phyloP scores from a whole-genome alignment of 768 basidiomycete species.

The Phallus indusiatus region DNA sequence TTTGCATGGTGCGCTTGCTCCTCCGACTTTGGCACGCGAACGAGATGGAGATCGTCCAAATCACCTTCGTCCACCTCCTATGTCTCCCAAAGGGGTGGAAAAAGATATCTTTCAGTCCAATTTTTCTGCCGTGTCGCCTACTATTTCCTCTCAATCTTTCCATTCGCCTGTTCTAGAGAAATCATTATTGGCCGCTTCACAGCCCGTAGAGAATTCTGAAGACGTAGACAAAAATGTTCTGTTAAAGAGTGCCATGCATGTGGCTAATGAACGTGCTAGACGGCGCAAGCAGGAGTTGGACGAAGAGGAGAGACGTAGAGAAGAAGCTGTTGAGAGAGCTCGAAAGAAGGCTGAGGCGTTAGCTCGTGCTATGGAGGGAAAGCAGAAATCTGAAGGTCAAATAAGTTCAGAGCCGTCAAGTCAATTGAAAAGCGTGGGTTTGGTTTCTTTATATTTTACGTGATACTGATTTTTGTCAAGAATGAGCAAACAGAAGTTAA shows the following conservation, averaged over 20 bases:
- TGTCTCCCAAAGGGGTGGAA: constrained; percentile 17
- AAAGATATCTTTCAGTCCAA: constrained; percentile 2
- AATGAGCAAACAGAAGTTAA: not conserved
- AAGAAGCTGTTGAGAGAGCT: constrained; percentile 46
- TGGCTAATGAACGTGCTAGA: constrained; percentile 74
- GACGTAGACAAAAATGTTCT: constrained; percentile 18
- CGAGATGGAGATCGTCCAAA: constrained; percentile 29
- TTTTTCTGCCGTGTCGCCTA: constrained; percentile 10
- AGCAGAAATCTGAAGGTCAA: constrained; percentile 33
- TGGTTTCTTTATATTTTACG: not conserved
- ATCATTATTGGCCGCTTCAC: constrained; percentile 47
- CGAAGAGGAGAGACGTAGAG: constrained; percentile 62
- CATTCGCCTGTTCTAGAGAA: constrained; percentile 40
- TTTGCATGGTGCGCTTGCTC: not conserved
- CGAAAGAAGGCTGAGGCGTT: constrained; percentile 46
- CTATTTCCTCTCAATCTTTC: constrained; percentile 6
- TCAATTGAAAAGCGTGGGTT: not conserved
- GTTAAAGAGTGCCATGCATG: constrained; percentile 50
- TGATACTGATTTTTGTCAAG: not conserved
- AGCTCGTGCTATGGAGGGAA: constrained; percentile 59
- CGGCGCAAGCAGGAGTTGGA: constrained; percentile 76
- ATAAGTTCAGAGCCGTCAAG: constrained; percentile 14
- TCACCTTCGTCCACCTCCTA: constrained; percentile 48
- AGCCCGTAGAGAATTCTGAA: not conserved
- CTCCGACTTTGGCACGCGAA: constrained; percentile 8